These are phyloP conservation scores for Prunus fruticosa DNA, from an alignment of 306 rosid species.

Conservation along the genomic window DNA sequence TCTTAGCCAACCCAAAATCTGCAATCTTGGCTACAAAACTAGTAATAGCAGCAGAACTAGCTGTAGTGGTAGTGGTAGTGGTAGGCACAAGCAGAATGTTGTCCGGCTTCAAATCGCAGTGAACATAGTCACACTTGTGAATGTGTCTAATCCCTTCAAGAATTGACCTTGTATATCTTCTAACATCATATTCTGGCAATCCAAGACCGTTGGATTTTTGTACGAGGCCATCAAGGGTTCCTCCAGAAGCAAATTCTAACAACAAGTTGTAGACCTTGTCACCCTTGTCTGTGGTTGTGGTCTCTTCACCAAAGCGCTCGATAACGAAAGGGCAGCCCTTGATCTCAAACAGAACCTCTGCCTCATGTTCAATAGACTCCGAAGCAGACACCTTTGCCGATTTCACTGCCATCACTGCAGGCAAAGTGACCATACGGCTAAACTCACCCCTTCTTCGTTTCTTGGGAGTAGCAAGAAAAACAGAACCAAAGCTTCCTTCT, in stretches of 20 bases:
- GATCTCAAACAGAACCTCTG: no score
- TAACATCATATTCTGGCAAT: background rate
- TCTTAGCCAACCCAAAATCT: conserved; percentile 34
- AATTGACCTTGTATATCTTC: background rate
- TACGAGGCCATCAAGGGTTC: conserved; percentile 20
- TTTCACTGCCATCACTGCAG: no score
- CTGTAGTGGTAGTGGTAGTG: no score
- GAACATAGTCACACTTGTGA: background rate
- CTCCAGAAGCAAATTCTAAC: conserved; percentile 29
- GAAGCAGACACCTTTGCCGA: no score
- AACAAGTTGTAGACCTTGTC: conserved; percentile 24
- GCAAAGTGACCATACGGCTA: no score
- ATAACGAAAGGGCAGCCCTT: no score
- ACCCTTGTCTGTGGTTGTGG: conserved; percentile 13
- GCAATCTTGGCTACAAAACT: conserved; percentile 22
- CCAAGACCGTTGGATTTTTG: conserved; percentile 8
- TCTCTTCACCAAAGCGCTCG: conserved; percentile 9
- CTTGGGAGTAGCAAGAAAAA: conserved; percentile 26
- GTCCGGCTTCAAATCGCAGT: no score
- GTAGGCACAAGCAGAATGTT: conserved; percentile 9
- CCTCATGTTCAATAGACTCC: no score
- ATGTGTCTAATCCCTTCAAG: conserved; percentile 8
- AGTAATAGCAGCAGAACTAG: background rate
- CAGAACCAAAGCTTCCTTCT: conserved; percentile 33
- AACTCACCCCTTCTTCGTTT: background rate